Evolutionary conservation across 2,329 filamentous ascomycete genomes (phyloP).

Genomic region (Cordyceps tenuipes): DNA sequence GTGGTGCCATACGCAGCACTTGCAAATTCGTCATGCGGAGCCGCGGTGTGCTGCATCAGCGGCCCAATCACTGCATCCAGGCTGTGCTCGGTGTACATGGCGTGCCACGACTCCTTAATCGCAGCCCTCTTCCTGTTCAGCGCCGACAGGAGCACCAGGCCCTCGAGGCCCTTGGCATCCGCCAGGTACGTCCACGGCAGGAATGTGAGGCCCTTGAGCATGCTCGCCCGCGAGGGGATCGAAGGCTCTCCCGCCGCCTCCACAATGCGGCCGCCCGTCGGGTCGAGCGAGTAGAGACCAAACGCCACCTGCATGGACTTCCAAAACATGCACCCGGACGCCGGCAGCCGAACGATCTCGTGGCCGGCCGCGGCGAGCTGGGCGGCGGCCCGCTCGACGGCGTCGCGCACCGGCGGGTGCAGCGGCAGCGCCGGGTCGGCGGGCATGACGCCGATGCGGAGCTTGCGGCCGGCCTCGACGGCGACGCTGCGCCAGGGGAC

Average conservation of each 20-base stretch:
- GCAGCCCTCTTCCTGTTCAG: constrained; percentile 17
- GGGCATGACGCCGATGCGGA: constrained; percentile 40
- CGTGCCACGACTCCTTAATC: constrained; percentile 32
- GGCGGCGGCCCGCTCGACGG: constrained; percentile 31
- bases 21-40: constrained; percentile 42
- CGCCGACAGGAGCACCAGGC: constrained; percentile 28
- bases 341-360: constrained; percentile 28
- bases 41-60: constrained; percentile 40
- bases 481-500: constrained; percentile 36
- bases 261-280: not conserved
- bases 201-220: not conserved
- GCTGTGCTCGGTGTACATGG: constrained; percentile 30
- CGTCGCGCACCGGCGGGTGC: constrained; percentile 40
- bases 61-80: constrained; percentile 44
- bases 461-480: constrained; percentile 11
- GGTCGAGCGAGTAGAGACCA: not conserved
- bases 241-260: constrained; percentile 12
- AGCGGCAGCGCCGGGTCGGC: constrained; percentile 40
- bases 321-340: constrained; percentile 16
- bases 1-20: constrained; percentile 37
- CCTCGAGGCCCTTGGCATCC: constrained; percentile 22
- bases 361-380: constrained; percentile 36
- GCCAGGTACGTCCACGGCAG: constrained; percentile 5
- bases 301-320: constrained; percentile 8
- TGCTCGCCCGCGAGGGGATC: not conserved